These are phyloP conservation scores for Phyllosticta citriasiana DNA, from an alignment of 2,329 filamentous ascomycete genomes.

Conservation along the genomic window DNA sequence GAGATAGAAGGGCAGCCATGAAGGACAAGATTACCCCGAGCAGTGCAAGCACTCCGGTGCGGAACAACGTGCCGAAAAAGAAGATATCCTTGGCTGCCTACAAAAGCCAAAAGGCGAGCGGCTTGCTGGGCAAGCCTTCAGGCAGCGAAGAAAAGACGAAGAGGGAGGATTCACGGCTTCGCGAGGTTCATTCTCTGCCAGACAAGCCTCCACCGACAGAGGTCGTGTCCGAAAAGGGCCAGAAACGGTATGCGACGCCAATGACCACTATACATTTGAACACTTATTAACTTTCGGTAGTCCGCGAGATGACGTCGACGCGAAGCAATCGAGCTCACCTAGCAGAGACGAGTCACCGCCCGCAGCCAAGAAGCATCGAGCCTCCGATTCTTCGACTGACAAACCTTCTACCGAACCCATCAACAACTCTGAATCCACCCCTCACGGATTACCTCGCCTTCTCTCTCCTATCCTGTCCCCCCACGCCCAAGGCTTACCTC, in stretches of 20 bases:
- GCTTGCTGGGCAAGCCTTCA: slow-evolving; percentile 10
- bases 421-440: slow-evolving; percentile 21
- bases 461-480: slow-evolving; percentile 33
- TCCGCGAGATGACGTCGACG: slow-evolving; percentile 2
- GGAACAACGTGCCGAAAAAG: slow-evolving; percentile 41
- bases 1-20: slow-evolving; percentile 34
- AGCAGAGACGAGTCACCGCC: slow-evolving; percentile 12
- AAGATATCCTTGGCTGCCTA: slow-evolving; percentile 54
- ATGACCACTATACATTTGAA: neutral
- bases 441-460: slow-evolving; percentile 28
- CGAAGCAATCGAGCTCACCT: slow-evolving; percentile 7
- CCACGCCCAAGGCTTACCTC: slow-evolving; percentile 35
- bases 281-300: neutral
- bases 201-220: neutral
- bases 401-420: slow-evolving; percentile 22
- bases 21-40: slow-evolving; percentile 16
- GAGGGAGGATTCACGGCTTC: neutral
- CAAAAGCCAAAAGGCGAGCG: slow-evolving; percentile 43
- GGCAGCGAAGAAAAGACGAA: neutral
- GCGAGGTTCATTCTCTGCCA: neutral
- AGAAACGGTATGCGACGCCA: neutral
- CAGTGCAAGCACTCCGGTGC: slow-evolving; percentile 27
- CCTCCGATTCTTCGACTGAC: slow-evolving; percentile 30
- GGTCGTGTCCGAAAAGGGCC: neutral
- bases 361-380: slow-evolving; percentile 27